Conservation (phyloP, 1,284 basidiomycete species). For the Hemileia vastatrix region DNA sequence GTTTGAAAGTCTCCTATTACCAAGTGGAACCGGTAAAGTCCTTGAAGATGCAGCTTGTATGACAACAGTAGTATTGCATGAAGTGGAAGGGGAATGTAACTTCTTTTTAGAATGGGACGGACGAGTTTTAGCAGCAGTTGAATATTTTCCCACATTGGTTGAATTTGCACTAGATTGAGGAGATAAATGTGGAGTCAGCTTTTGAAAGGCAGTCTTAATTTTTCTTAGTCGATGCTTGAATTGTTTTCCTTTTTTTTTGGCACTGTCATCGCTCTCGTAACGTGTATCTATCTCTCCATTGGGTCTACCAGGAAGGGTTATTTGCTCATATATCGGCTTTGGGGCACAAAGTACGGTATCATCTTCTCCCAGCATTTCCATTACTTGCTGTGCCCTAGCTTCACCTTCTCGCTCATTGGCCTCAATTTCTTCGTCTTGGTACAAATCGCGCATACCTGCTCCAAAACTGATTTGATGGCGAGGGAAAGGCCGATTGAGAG, state of each 20-base stretch:
- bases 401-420: constrained; percentile 20
- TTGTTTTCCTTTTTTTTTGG: constrained; percentile 4
- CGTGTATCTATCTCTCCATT: not conserved
- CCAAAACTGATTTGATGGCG: constrained; percentile 23
- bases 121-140: no score
- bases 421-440: constrained; percentile 20
- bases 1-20: no score
- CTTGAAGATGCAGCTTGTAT: constrained; percentile 16
- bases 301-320: not conserved
- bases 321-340: not conserved
- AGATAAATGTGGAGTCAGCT: constrained; percentile 9
- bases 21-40: constrained; percentile 8
- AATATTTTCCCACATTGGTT: constrained; percentile 8
- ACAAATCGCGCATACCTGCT: constrained; percentile 20
- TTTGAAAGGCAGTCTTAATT: constrained; percentile 21
- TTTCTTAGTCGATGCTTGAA: constrained; percentile 20
- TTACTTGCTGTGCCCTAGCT: constrained; percentile 11
- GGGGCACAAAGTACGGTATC: constrained; percentile 5
- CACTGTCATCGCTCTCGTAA: not conserved
- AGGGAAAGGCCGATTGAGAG: constrained; percentile 21
- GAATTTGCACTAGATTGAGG: not conserved
- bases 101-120: not conserved
- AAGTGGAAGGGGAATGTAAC: not conserved
- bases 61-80: constrained; percentile 4
- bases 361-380: constrained; percentile 19